Base-by-base conservation (phyloP, 164 flowering plant species). In the Malania oleifera region DNA sequence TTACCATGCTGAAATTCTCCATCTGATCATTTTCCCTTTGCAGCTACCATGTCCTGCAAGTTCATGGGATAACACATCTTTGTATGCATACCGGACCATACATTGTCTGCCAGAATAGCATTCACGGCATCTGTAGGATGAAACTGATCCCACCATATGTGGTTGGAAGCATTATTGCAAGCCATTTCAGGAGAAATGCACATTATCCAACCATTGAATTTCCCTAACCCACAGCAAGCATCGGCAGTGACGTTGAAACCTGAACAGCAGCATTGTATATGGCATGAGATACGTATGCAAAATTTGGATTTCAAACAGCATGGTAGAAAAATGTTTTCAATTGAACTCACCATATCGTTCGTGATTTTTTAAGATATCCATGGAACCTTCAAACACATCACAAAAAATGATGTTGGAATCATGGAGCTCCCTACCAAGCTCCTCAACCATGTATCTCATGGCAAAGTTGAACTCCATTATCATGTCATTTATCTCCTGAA, bases 91-190 rank as follows among this genome's bases (percentile, higher is more conserved):
- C 85, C 75, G 38, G 87, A 81, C 96, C 95, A 89, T 31, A 89
- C 82, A 73, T 92, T 89, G 51, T 85, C 98, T 18, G 98, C 98
- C 59, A 92, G 63, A 45, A 91, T 86, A 18, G 78, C 65, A 59
- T 88, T 92, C 37, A 87, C 96, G 5, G 80, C 87, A 61, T 75
- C 91, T 0, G 98, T 92, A 35, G 96, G 98, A 77, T 89, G 98
- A 65, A 81, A 89, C 69, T 89, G 89, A 40, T 92, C 98, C 98
- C 98, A 89, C 96, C 95, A 89, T 12, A 87, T 66, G 69, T 92
- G 88, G 35, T 62, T 79, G 1, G 89, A 73, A 26, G 93, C 93
- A 58, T 89, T 73, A 0, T 11, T 41, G 59, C 98, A 92, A 27
- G 98, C 92, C 92, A 87, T 77, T 43, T 77, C 82, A 7, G 91